These are phyloP conservation scores for Paramecium bursaria DNA, from an alignment of 73 alveolate species.

Conservation along the genomic window DNA sequence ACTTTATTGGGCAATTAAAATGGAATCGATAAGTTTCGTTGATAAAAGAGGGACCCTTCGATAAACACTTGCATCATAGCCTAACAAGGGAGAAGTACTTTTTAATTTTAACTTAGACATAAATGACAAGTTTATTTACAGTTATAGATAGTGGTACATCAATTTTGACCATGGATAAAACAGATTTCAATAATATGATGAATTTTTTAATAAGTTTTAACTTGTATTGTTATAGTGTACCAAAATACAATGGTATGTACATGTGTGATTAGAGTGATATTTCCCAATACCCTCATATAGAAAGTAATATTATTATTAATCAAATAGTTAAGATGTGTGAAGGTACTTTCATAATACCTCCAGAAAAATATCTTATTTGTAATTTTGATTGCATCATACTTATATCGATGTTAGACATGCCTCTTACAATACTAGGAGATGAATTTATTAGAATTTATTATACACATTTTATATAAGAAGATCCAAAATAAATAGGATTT, in stretches of 20 bases:
- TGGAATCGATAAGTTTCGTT: conserved; percentile 11
- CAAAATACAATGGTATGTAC: conserved; percentile 6
- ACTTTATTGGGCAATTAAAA: conserved; percentile 14
- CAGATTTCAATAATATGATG: neutral
- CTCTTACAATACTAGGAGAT: conserved; percentile 61
- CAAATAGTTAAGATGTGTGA: conserved; percentile 25
- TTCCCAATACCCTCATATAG: conserved; percentile 8
- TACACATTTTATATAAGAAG: conserved; percentile 58
- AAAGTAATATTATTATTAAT: conserved; percentile 3
- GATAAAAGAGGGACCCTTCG: neutral
- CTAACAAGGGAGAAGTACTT: neutral
- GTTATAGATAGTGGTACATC: conserved; percentile 55
- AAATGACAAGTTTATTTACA: neutral
- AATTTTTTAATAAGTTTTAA: neutral
- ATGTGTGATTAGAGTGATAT: conserved; percentile 2
- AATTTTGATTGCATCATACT: neutral
- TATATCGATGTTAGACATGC: neutral
- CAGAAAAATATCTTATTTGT: conserved; percentile 20
- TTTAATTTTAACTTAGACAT: conserved; percentile 5
- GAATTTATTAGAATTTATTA: conserved; percentile 52
- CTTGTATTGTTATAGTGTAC: neutral
- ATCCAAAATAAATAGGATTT: conserved; percentile 39
- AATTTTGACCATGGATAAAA: neutral
- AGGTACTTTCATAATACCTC: neutral
- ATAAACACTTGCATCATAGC: neutral